These are phyloP conservation scores for Metschnikowia bowlesiae DNA, from an alignment of 805 yeast genomes.

Conservation along the genomic window DNA sequence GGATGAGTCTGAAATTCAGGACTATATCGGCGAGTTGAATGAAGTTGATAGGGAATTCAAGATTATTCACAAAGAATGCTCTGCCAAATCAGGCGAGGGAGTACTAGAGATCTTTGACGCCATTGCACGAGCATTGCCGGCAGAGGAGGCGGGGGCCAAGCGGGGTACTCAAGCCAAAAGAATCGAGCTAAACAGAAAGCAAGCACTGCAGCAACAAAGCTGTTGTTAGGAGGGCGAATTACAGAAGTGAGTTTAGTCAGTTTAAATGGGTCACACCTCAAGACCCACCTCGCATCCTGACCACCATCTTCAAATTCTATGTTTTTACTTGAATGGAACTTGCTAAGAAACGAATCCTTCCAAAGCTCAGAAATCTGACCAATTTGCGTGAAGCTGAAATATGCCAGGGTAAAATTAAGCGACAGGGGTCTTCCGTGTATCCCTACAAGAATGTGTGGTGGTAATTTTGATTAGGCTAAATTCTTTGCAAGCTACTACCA, in stretches of 20 bases:
- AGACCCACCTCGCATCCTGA: not conserved
- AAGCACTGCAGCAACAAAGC: slow-evolving; percentile 14
- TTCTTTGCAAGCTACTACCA: not conserved
- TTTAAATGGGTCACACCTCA: not conserved
- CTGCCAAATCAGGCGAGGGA: slow-evolving; percentile 43
- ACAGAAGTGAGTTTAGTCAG: not conserved
- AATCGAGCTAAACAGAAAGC: slow-evolving; percentile 16
- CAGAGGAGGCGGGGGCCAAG: slow-evolving; percentile 29
- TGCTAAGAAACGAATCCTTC: not conserved
- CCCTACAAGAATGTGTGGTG: not conserved
- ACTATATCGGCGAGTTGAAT: slow-evolving; percentile 34
- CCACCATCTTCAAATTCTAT: not conserved
- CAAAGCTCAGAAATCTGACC: not conserved
- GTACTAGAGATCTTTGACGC: slow-evolving; percentile 37
- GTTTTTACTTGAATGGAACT: not conserved
- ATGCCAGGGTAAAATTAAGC: not conserved
- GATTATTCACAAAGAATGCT: slow-evolving; percentile 36
- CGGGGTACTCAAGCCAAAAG: slow-evolving; percentile 10
- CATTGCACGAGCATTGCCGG: slow-evolving; percentile 40
- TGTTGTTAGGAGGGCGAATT: slow-evolving; percentile 9
- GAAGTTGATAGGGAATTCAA: slow-evolving; percentile 14
- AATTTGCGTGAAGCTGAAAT: not conserved
- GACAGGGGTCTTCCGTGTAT: not conserved
- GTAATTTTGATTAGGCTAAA: not conserved
- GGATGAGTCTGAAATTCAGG: slow-evolving; percentile 40